Conservation (phyloP, 352 stramenopile species). For the Phytophthora sp. region DNA sequence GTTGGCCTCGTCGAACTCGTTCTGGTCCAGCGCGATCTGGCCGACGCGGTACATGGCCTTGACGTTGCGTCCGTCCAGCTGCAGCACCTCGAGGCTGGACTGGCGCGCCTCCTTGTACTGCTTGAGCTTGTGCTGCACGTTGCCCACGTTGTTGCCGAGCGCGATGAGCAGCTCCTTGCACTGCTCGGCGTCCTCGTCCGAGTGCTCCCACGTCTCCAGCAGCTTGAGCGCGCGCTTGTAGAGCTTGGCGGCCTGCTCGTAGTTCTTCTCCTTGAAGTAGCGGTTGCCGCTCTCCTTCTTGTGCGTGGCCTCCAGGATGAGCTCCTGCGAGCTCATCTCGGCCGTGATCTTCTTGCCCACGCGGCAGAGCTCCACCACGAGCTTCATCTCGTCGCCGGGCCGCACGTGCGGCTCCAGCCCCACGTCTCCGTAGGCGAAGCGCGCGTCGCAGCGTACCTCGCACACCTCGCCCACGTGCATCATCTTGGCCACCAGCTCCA, state of each 20-base stretch:
- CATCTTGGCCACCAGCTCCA: constrained; percentile 83
- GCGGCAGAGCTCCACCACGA: constrained; percentile 62
- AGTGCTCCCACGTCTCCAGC: constrained; percentile 75
- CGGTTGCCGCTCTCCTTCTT: constrained; percentile 88
- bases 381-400: constrained; percentile 53
- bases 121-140: constrained; percentile 79
- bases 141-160: constrained; percentile 84
- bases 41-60: constrained; percentile 83
- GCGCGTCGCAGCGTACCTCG: constrained; percentile 75
- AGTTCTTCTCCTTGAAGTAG: constrained; percentile 85
- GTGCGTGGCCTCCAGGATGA: constrained; percentile 76
- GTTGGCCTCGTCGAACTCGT: constrained; percentile 71
- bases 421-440: constrained; percentile 80
- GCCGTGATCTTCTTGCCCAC: constrained; percentile 72
- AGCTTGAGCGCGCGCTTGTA: constrained; percentile 88
- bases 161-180: constrained; percentile 82
- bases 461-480: constrained; percentile 75
- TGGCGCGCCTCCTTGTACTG: constrained; percentile 79
- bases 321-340: constrained; percentile 77
- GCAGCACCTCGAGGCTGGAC: constrained; percentile 80
- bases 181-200: constrained; percentile 47
- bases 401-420: constrained; percentile 55
- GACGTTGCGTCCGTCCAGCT: constrained; percentile 73
- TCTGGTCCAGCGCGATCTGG: constrained; percentile 74
- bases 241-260: constrained; percentile 80